Percentiles rank a stretch among this genome's conserved stretches.
These are phyloP conservation scores for Dictyostelium firmibasis DNA, from an alignment of 78 protist genomes.

Conservation along the genomic window DNA sequence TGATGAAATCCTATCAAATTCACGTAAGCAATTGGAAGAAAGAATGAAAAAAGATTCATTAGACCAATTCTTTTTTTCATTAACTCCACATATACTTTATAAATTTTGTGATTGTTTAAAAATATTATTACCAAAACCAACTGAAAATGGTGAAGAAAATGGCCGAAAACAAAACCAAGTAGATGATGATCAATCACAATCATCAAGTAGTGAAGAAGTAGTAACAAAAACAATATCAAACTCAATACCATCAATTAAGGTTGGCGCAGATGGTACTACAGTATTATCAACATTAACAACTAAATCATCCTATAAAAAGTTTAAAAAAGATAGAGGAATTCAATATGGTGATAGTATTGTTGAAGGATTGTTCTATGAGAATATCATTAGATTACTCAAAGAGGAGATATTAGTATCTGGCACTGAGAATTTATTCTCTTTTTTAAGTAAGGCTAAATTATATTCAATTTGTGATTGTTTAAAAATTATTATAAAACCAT, in stretches of 20 bases:
- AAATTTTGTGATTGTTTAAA: conserved; percentile 4
- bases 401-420: conserved; percentile 19
- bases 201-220: background rate
- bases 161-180: background rate
- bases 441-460: background rate
- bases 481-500: background rate
- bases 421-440: conserved; percentile 9
- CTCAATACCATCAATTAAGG: background rate
- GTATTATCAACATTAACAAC: conserved; percentile 23
- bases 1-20: background rate
- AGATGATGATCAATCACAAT: background rate
- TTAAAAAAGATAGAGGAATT: background rate
- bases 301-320: conserved; percentile 3
- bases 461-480: background rate
- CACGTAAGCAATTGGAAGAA: conserved; percentile 3
- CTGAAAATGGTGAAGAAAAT: background rate
- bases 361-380: background rate
- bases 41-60: conserved; percentile 27
- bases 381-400: background rate
- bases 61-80: background rate
- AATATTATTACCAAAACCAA: background rate
- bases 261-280: background rate
- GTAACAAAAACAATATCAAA: background rate
- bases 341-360: conserved; percentile 18
- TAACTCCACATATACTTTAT: conserved; percentile 22